Conservation (phyloP, 2,329 filamentous ascomycete genomes). For the Ophiosphaerella narmari region DNA sequence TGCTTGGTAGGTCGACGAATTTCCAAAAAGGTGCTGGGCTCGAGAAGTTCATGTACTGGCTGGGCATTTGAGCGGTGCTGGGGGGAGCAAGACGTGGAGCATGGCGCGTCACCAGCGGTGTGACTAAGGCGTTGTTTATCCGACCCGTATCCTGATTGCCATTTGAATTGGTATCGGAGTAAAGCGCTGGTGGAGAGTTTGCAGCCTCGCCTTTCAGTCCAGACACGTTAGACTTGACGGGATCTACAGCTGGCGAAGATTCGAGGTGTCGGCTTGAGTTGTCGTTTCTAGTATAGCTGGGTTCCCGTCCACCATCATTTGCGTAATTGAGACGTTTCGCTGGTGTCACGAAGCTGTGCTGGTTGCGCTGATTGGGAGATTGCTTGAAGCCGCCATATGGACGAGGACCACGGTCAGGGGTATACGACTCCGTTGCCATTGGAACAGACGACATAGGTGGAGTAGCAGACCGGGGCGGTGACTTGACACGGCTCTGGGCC, state of each 20-base stretch:
- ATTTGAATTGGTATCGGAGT: constrained; percentile 40
- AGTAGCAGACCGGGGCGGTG: constrained; percentile 51
- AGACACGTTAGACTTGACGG: constrained; percentile 36
- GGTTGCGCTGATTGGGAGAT: constrained; percentile 34
- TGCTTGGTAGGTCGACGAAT: constrained; percentile 77
- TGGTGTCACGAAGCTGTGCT: constrained; percentile 38
- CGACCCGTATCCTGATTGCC: constrained; percentile 32
- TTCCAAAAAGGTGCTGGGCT: constrained; percentile 89
- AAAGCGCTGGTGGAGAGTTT: constrained; percentile 44
- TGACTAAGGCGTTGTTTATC: constrained; percentile 53
- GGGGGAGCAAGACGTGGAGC: constrained; percentile 77
- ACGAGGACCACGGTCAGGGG: constrained; percentile 58
- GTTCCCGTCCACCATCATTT: constrained; percentile 24
- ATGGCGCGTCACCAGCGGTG: constrained; percentile 73
- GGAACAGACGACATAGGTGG: constrained; percentile 55
- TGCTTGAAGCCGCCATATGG: constrained; percentile 38
- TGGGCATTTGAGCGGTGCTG: constrained; percentile 79
- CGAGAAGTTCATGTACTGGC: constrained; percentile 83
- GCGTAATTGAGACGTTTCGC: constrained; percentile 42
- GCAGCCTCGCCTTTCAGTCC: constrained; percentile 41
- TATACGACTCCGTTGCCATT: constrained; percentile 57
- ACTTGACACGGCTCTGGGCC: constrained; percentile 40
- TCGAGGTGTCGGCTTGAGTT: constrained; percentile 28
- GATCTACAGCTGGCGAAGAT: constrained; percentile 39
- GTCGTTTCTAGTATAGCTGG: constrained; percentile 30